These are phyloP conservation scores for Myriosclerotinia curreyana DNA, from an alignment of 2,329 filamentous ascomycete species.

Conservation along the genomic window DNA sequence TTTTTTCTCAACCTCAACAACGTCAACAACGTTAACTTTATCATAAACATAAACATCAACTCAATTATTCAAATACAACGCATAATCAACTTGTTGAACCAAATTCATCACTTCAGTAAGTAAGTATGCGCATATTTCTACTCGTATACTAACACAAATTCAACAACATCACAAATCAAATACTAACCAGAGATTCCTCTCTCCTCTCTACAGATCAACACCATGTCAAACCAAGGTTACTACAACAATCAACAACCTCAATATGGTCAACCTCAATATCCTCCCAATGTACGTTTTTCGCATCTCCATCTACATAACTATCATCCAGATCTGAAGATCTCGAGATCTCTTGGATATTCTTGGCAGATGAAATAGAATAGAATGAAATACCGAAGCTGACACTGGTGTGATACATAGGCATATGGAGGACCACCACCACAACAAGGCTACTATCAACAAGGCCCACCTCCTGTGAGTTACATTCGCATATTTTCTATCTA, in stretches of 20 bases:
- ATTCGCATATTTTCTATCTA: background rate
- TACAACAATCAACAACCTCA: conserved; percentile 41
- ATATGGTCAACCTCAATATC: conserved; percentile 37
- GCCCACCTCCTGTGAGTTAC: conserved; percentile 20
- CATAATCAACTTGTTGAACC: background rate
- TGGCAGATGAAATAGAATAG: conserved; percentile 7
- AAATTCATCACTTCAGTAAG: background rate
- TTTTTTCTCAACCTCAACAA: conserved; percentile 3
- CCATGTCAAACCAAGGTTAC: conserved; percentile 37
- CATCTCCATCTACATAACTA: background rate
- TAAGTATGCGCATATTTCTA: conserved; percentile 7
- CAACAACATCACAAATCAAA: background rate
- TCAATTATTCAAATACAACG: background rate
- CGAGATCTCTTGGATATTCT: conserved; percentile 11
- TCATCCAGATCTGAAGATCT: conserved; percentile 12
- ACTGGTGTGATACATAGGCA: conserved; percentile 10
- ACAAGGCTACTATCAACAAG: conserved; percentile 28
- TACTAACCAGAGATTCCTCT: conserved; percentile 3
- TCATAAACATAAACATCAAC: too few species aligned
- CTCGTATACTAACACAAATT: background rate
- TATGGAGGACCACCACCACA: conserved; percentile 28
- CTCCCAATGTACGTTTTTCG: conserved; percentile 31
- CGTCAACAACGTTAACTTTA: too few species aligned
- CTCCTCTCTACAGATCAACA: conserved; percentile 14
- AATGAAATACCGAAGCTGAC: conserved; percentile 20